Evolutionary conservation across 2,329 filamentous ascomycete genomes (phyloP).

Genomic region (Ceratocystis smalleyi): DNA sequence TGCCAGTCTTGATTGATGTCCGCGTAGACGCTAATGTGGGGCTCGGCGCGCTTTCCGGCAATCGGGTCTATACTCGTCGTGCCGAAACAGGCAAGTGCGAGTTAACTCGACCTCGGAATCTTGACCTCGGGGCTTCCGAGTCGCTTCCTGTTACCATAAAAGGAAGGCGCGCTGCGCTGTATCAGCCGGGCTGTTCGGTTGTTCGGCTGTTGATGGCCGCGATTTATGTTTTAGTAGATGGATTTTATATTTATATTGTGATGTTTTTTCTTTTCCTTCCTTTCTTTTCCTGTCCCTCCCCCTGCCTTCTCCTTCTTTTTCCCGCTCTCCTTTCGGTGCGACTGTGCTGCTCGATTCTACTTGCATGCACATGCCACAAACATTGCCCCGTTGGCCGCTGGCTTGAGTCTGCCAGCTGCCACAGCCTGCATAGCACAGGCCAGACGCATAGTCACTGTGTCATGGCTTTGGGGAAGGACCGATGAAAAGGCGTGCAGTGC

Average conservation of each 20-base stretch:
- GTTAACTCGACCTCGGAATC: not conserved
- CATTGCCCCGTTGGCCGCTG: not conserved
- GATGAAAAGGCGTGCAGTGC: not conserved
- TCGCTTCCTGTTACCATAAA: not conserved
- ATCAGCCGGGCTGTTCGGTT: no score
- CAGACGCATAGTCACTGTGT: not conserved
- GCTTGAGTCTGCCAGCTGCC: not conserved
- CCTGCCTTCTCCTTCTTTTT: not conserved
- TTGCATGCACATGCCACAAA: not conserved
- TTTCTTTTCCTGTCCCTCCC: no score
- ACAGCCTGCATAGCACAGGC: not conserved
- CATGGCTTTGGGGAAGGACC: not conserved
- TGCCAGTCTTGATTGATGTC: not conserved
- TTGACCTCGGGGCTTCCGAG: not conserved
- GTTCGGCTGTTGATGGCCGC: not conserved
- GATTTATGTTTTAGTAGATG: not conserved
- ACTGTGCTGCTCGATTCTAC: not conserved
- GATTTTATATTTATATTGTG: not conserved
- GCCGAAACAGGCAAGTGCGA: not conserved
- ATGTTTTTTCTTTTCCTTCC: not conserved
- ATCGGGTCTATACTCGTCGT: not conserved
- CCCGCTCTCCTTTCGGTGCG: not conserved
- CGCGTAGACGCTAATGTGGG: not conserved
- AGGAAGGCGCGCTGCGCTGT: not conserved
- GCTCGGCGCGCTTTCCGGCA: not conserved